These are phyloP conservation scores for Aspergillus alliaceus DNA, from an alignment of 2,329 filamentous ascomycete genomes.

Conservation along the genomic window DNA sequence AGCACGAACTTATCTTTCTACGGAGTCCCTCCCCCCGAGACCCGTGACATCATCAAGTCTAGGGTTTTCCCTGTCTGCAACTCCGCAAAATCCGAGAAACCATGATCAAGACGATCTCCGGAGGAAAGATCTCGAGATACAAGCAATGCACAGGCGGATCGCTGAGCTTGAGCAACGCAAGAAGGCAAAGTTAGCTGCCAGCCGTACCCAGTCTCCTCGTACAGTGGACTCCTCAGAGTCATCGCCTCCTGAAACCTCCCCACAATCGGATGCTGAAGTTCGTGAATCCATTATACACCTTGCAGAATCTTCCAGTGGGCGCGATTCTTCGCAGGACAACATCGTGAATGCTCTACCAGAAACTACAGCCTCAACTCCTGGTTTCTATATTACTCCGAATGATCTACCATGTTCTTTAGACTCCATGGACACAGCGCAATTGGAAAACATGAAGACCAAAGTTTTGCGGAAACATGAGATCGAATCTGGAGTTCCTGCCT, in stretches of 20 bases:
- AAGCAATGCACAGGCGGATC: conserved; percentile 49
- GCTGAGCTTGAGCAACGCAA: conserved; percentile 49
- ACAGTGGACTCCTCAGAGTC: conserved; percentile 22
- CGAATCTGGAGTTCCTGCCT: conserved; percentile 47
- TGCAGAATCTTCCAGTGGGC: background rate
- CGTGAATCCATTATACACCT: background rate
- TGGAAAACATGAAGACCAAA: conserved; percentile 38
- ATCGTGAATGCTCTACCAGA: background rate
- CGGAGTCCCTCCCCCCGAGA: conserved; percentile 42
- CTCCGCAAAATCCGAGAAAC: conserved; percentile 36
- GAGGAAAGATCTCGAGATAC: conserved; percentile 50
- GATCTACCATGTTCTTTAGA: background rate
- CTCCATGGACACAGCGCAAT: conserved; percentile 21
- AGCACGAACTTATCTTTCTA: conserved; percentile 46
- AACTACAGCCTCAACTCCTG: background rate
- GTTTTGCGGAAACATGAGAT: conserved; percentile 49
- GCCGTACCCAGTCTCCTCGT: conserved; percentile 37
- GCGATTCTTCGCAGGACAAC: background rate
- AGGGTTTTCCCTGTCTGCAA: conserved; percentile 36
- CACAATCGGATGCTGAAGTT: conserved; percentile 8
- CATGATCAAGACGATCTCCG: conserved; percentile 46
- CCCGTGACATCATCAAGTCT: conserved; percentile 43
- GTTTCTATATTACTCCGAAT: background rate
- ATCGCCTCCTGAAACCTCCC: conserved; percentile 17
- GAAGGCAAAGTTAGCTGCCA: conserved; percentile 42